Conservation (phyloP, 176 grass and related monocot species). For the Phoenix roebelenii region DNA sequence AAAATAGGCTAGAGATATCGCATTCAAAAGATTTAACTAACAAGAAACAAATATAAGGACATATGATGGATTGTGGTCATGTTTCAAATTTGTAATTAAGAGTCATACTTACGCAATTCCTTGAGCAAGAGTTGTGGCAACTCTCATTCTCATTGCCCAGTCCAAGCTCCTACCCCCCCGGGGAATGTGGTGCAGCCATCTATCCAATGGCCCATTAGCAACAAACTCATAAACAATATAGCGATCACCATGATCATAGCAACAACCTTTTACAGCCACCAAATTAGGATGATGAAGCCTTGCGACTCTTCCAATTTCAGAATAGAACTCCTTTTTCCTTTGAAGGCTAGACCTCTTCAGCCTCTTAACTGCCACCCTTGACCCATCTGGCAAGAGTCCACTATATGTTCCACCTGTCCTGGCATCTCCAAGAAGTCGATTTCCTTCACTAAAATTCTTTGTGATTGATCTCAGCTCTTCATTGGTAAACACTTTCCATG, state of each 20-base stretch:
- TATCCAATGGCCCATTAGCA: conserved; percentile 89
- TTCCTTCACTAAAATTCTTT: conserved; percentile 97
- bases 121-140: conserved; percentile 95
- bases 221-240: conserved; percentile 98
- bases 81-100: background rate
- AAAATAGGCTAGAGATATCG: no score
- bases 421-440: conserved; percentile 86
- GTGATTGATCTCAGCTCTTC: conserved; percentile 89
- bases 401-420: conserved; percentile 94
- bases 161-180: conserved; percentile 85
- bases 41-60: no score
- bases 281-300: conserved; percentile 93
- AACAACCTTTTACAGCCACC: conserved; percentile 86
- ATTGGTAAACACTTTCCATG: conserved; percentile 82
- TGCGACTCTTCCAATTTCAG: conserved; percentile 83
- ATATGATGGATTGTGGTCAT: no score
- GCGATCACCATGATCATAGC: conserved; percentile 89
- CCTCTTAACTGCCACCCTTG: conserved; percentile 82
- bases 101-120: conserved; percentile 76
- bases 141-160: conserved; percentile 92
- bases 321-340: conserved; percentile 98
- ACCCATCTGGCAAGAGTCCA: conserved; percentile 73
- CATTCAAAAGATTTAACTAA: no score
- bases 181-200: conserved; percentile 88
- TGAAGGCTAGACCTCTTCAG: conserved; percentile 87